These are phyloP conservation scores for Lenzites betulinus DNA, from an alignment of 768 basidiomycete genomes.

Conservation along the genomic window DNA sequence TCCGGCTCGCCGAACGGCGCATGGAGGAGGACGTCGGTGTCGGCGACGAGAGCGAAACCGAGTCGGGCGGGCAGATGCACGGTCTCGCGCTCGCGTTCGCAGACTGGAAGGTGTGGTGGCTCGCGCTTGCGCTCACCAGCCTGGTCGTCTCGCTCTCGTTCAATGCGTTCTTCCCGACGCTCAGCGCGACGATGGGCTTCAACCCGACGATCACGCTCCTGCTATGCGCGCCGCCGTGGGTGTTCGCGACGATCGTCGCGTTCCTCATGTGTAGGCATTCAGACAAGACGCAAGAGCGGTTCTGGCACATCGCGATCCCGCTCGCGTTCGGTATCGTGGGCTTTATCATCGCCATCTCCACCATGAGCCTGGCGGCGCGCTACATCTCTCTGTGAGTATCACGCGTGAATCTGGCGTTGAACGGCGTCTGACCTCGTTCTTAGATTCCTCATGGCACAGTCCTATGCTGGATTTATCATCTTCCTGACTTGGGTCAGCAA, in stretches of 20 bases:
- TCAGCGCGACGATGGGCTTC: slow-evolving; percentile 73
- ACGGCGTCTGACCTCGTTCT: not conserved
- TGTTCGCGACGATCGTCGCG: slow-evolving; percentile 58
- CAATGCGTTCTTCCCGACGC: slow-evolving; percentile 79
- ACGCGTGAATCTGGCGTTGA: slow-evolving; percentile 4
- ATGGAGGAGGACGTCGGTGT: slow-evolving; percentile 68
- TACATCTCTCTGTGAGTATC: slow-evolving; percentile 62
- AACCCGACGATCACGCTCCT: slow-evolving; percentile 61
- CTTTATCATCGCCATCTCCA: slow-evolving; percentile 64
- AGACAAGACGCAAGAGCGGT: slow-evolving; percentile 70
- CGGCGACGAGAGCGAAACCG: slow-evolving; percentile 50
- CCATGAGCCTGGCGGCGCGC: slow-evolving; percentile 60
- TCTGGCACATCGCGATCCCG: slow-evolving; percentile 60
- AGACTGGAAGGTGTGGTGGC: slow-evolving; percentile 86
- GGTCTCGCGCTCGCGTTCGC: slow-evolving; percentile 64
- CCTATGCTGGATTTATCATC: slow-evolving; percentile 70
- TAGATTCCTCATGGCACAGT: slow-evolving; percentile 79
- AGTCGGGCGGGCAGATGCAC: slow-evolving; percentile 35
- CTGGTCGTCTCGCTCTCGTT: slow-evolving; percentile 65
- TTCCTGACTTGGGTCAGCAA: slow-evolving; percentile 58
- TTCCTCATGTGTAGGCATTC: slow-evolving; percentile 63
- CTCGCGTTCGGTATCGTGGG: slow-evolving; percentile 64
- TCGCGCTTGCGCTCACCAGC: slow-evolving; percentile 63
- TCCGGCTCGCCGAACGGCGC: slow-evolving; percentile 54
- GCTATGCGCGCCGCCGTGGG: slow-evolving; percentile 79